Evolutionary conservation across 441 rosid genomes (phyloP).

Genomic region (Viola pubescens): DNA sequence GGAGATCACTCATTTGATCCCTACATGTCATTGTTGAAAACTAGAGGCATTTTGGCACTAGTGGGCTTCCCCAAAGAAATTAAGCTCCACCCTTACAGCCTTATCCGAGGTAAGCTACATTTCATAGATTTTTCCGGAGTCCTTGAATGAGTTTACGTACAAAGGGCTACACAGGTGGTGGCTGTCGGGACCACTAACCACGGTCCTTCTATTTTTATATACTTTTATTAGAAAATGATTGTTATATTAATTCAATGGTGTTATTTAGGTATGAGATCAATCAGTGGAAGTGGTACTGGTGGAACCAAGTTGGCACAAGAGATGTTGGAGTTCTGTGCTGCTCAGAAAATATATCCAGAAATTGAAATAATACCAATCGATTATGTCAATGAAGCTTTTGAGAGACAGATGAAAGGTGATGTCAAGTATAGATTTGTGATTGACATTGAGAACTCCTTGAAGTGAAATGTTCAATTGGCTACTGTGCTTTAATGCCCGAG

Average conservation of each 20-base stretch:
- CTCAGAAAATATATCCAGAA: constrained; percentile 55
- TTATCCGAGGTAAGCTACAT: constrained; percentile 38
- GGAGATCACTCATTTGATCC: constrained; percentile 82
- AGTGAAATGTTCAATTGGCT: constrained; percentile 18
- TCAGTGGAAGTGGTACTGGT: constrained; percentile 61
- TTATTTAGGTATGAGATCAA: constrained; percentile 46
- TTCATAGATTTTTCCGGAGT: not conserved
- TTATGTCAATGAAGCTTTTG: constrained; percentile 60
- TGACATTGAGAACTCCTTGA: constrained; percentile 58
- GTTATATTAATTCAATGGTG: no score
- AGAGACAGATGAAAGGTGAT: constrained; percentile 63
- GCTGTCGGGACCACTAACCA: no score
- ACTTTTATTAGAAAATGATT: no score
- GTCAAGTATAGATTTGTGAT: constrained; percentile 79
- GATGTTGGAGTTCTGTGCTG: constrained; percentile 72
- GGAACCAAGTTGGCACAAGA: constrained; percentile 65
- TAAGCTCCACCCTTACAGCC: constrained; percentile 64
- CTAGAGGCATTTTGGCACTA: constrained; percentile 46
- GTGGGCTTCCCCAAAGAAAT: constrained; percentile 82
- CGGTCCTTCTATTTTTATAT: no score
- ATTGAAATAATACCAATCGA: constrained; percentile 64
- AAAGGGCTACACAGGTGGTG: no score
- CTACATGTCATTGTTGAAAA: constrained; percentile 65
- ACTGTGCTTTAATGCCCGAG: no score
- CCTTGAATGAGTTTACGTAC: no score